Conservation (phyloP, 2,329 filamentous ascomycete species). For the Leptoxyphium fumago region DNA sequence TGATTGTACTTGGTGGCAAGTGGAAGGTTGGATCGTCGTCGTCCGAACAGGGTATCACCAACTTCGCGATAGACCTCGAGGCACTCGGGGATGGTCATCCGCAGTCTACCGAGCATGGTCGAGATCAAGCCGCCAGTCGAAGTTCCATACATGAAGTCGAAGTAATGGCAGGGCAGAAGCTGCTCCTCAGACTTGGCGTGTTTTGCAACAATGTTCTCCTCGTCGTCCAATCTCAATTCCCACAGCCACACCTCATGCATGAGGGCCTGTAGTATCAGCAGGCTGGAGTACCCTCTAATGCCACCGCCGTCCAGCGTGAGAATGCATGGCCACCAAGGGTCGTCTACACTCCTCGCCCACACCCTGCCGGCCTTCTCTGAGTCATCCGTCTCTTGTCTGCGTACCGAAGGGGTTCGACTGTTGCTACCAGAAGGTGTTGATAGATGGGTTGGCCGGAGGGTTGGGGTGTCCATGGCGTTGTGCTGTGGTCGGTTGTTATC, state of each 20-base stretch:
- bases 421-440: constrained; percentile 7
- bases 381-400: constrained; percentile 21
- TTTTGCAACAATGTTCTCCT: constrained; percentile 21
- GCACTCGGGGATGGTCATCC: constrained; percentile 34
- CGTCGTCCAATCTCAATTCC: constrained; percentile 27
- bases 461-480: constrained; percentile 10
- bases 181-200: constrained; percentile 26
- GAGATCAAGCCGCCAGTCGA: constrained; percentile 38
- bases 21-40: constrained; percentile 27
- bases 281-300: constrained; percentile 36
- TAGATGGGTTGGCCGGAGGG: constrained; percentile 5
- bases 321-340: constrained; percentile 35
- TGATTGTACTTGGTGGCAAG: constrained; percentile 36
- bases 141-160: constrained; percentile 40
- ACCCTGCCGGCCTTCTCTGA: constrained; percentile 26
- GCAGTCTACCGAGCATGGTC: constrained; percentile 34
- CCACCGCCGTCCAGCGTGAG: constrained; percentile 35
- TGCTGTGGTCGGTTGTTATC: not conserved
- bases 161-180: constrained; percentile 36
- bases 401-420: constrained; percentile 12
- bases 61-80: constrained; percentile 33
- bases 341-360: constrained; percentile 26
- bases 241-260: constrained; percentile 34
- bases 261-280: constrained; percentile 33
- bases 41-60: constrained; percentile 34